Evolutionary conservation across 202 grass and related monocot genomes (phyloP).

Genomic region (Digitaria exilis): DNA sequence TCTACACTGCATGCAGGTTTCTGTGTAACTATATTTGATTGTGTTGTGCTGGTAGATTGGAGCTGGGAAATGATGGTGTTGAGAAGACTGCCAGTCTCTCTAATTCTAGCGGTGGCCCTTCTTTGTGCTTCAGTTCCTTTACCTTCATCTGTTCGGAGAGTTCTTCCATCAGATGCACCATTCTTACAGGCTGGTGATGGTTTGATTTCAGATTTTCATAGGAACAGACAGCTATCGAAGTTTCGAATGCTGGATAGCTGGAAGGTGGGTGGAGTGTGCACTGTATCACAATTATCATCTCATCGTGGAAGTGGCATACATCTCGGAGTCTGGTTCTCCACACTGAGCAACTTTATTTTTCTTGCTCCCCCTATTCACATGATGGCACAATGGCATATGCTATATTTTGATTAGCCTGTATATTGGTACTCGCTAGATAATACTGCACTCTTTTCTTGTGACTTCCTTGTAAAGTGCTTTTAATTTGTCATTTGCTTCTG

Average conservation of each 20-base stretch:
- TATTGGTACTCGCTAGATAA: conserved; percentile 3
- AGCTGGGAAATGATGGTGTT: conserved; percentile 35
- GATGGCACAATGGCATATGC: conserved; percentile 16
- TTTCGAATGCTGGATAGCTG: conserved; percentile 60
- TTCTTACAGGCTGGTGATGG: conserved; percentile 68
- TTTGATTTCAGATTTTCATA: conserved; percentile 72
- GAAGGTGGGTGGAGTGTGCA: conserved; percentile 55
- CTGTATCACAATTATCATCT: conserved; percentile 28
- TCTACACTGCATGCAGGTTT: neutral
- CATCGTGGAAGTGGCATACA: conserved; percentile 27
- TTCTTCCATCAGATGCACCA: too few species aligned
- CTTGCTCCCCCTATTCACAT: conserved; percentile 10
- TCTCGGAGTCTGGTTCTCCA: conserved; percentile 35
- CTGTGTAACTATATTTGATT: conserved; percentile 7
- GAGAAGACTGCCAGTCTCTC: conserved; percentile 48
- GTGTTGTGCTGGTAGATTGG: conserved; percentile 42
- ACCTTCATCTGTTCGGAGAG: conserved; percentile 86
- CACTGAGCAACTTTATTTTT: conserved; percentile 8
- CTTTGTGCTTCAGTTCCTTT: conserved; percentile 84
- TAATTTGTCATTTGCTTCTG: conserved; percentile 24
- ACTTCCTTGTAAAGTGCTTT: conserved; percentile 2
- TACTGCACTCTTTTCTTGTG: conserved; percentile 3
- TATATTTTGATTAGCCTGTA: conserved; percentile 25
- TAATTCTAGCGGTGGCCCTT: conserved; percentile 53
- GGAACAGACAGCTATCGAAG: conserved; percentile 57